phyloP scores from a whole-genome alignment of 2,329 filamentous ascomycete genomes.

The Colletotrichum endophyticum region DNA sequence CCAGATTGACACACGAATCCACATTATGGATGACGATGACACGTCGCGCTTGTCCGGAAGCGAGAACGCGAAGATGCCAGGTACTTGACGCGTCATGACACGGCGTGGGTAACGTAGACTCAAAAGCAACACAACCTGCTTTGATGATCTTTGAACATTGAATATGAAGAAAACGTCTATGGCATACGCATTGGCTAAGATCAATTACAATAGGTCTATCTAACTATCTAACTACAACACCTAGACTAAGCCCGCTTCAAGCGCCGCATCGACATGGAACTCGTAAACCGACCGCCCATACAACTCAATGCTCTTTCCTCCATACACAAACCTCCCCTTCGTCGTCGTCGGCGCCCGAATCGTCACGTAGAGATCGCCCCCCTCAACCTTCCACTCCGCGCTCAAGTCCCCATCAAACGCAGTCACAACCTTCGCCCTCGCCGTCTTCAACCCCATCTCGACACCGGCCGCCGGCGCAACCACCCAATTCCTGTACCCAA shows the following conservation, averaged over 20 bases:
- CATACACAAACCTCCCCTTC: slow-evolving; percentile 12
- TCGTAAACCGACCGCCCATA: slow-evolving; percentile 3
- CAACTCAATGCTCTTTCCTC: neutral
- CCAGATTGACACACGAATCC: neutral
- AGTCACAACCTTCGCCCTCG: slow-evolving; percentile 28
- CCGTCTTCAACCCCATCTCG: slow-evolving; percentile 29
- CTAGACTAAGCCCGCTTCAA: neutral
- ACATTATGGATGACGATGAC: neutral
- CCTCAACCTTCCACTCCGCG: slow-evolving; percentile 23
- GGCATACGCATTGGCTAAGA: neutral
- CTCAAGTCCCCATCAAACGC: slow-evolving; percentile 26
- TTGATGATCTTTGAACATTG: accelerated
- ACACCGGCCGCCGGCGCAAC: slow-evolving; percentile 28
- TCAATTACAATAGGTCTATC: neutral
- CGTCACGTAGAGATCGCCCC: neutral
- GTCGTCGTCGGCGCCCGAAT: slow-evolving; percentile 19
- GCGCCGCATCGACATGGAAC: slow-evolving; percentile 3
- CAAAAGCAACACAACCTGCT: neutral
- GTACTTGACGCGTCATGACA: neutral
- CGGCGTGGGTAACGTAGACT: neutral
- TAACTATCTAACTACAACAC: neutral
- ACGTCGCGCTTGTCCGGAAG: neutral
- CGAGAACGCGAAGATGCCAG: neutral
- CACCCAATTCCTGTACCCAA: slow-evolving; percentile 31
- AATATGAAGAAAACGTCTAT: neutral